Conservation (phyloP, 2,329 filamentous ascomycete genomes). For the Monosporascus sp. region DNA sequence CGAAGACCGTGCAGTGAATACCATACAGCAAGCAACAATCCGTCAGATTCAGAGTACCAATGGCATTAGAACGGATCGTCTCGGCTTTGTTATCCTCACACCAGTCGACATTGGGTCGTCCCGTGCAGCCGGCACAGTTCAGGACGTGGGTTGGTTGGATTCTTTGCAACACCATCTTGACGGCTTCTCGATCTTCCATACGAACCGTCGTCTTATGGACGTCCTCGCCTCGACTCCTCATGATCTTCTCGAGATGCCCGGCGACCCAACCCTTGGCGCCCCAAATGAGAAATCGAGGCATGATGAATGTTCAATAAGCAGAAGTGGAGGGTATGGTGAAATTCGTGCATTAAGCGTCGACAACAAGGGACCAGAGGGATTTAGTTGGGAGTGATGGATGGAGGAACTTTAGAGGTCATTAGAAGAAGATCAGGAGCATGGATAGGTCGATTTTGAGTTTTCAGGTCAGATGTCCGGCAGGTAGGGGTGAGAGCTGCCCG, state of each 20-base stretch:
- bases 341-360: too few relatives aligned
- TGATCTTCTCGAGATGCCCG: slow-evolving; percentile 52
- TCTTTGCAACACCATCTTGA: slow-evolving; percentile 49
- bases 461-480: too few relatives aligned
- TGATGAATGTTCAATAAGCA: background rate
- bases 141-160: slow-evolving; percentile 61
- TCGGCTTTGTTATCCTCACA: slow-evolving; percentile 65
- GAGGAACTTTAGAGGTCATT: too few relatives aligned
- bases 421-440: too few relatives aligned
- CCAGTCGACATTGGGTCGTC: slow-evolving; percentile 63
- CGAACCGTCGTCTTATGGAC: slow-evolving; percentile 56
- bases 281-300: slow-evolving; percentile 55
- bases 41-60: slow-evolving; percentile 58
- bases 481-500: background rate
- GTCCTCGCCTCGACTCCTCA: slow-evolving; percentile 55
- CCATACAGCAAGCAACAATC: slow-evolving; percentile 53
- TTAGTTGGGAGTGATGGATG: too few relatives aligned
- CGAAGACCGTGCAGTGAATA: slow-evolving; percentile 61
- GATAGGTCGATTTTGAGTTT: too few relatives aligned
- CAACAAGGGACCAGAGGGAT: too few relatives aligned
- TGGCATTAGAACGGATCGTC: slow-evolving; percentile 62
- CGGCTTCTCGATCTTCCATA: slow-evolving; percentile 57
- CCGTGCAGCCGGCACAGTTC: slow-evolving; percentile 61
- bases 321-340: too few relatives aligned
- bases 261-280: slow-evolving; percentile 59